A percentile compares a stretch with the other conserved stretches of the same genome.
Conservation (phyloP, 2,329 filamentous ascomycete genomes). For the Akanthomyces lecanii region DNA sequence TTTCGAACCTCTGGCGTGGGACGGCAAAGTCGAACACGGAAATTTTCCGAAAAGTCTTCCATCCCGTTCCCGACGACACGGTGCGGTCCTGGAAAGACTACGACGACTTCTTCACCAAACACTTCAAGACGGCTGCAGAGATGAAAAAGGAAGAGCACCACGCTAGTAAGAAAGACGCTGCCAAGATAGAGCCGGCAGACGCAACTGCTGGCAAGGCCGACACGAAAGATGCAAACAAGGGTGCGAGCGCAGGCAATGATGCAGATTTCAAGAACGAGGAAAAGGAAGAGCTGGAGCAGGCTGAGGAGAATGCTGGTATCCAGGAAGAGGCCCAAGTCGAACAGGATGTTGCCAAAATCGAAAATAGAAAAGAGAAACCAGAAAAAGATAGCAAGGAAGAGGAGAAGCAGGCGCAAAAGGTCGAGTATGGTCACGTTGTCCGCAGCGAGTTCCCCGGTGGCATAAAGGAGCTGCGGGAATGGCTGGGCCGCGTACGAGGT, state of each 20-base stretch:
- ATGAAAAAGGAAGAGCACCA: constrained; percentile 36
- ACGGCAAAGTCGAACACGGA: constrained; percentile 77
- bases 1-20: constrained; percentile 66
- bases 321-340: constrained; percentile 37
- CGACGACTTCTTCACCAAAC: constrained; percentile 62
- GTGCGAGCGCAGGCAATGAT: neutral
- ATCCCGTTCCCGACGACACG: constrained; percentile 65
- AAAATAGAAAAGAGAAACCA: neutral
- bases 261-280: neutral
- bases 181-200: neutral
- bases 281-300: constrained; percentile 1
- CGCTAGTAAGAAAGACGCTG: neutral
- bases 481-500: constrained; percentile 62
- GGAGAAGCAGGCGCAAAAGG: constrained; percentile 46
- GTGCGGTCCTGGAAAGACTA: constrained; percentile 71
- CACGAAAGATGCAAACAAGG: neutral
- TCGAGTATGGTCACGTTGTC: constrained; percentile 84
- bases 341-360: constrained; percentile 49
- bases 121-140: constrained; percentile 57
- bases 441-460: constrained; percentile 72
- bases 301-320: constrained; percentile 37
- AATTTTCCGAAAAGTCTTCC: constrained; percentile 77
- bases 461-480: constrained; percentile 66
- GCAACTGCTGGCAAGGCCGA: neutral
- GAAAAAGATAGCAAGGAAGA: constrained; percentile 44